A percentile compares a stretch with the other conserved stretches of the same genome.
phyloP scores from a whole-genome alignment of 371 early-diverging fungal genomes.

The Haplosporangium sp. region DNA sequence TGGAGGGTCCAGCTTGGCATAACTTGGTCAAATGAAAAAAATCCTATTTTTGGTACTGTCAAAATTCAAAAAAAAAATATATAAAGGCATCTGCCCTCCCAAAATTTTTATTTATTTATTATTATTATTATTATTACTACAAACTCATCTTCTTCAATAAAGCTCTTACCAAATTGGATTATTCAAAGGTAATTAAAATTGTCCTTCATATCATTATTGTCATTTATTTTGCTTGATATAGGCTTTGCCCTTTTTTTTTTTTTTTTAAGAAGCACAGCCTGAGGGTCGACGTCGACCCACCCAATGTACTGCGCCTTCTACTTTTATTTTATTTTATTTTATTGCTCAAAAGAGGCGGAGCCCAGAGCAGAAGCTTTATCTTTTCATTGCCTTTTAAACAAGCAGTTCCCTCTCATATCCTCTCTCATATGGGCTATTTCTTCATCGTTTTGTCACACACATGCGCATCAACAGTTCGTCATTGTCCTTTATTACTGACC shows the following conservation, averaged over 20 bases:
- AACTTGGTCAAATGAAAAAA: not conserved
- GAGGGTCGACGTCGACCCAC: not conserved
- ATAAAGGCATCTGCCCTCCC: not conserved
- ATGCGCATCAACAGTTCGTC: constrained; percentile 1
- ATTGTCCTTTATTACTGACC: not conserved
- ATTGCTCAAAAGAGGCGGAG: not conserved
- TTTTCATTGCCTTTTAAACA: not conserved
- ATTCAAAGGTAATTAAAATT: no score
- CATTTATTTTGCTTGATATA: not conserved
- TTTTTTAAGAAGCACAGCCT: not conserved
- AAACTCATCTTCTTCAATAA: not conserved
- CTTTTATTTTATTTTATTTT: not conserved
- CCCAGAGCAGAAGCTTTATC: not conserved
- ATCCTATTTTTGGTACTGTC: not conserved
- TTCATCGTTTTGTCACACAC: constrained; percentile 3
- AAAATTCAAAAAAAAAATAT: not conserved
- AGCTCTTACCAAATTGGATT: no score
- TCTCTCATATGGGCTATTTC: not conserved
- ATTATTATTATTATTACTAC: not conserved
- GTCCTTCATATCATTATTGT: no score
- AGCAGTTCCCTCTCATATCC: no score
- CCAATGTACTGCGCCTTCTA: not conserved
- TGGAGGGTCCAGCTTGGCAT: no score
- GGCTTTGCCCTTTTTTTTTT: not conserved
- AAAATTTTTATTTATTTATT: not conserved